A percentile compares a stretch with the other conserved stretches of the same genome.
phyloP scores from a whole-genome alignment of 441 rosid genomes.

The Brassica balearica region DNA sequence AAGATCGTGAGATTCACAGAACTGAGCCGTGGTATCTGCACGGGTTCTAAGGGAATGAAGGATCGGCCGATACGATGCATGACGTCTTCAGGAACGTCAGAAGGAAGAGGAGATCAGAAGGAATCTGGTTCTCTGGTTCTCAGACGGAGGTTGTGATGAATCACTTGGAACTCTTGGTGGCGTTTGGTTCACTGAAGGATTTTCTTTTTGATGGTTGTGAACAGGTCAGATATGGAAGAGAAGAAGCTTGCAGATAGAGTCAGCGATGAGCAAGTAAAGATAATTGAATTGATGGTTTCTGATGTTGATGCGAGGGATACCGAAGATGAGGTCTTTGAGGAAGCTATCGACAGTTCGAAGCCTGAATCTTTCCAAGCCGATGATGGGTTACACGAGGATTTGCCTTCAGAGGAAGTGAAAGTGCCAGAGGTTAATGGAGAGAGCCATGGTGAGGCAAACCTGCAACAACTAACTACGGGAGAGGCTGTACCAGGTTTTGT shows the following conservation, averaged over 20 bases:
- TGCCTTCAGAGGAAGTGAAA: background rate
- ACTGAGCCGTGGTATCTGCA: too few relatives aligned
- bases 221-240: conserved; percentile 7
- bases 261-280: background rate
- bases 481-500: conserved; percentile 29
- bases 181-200: background rate
- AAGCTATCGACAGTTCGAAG: background rate
- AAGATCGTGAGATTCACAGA: too few relatives aligned
- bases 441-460: conserved; percentile 1
- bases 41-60: too few relatives aligned
- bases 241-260: conserved; percentile 5
- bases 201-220: background rate
- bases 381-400: background rate
- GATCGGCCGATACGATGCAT: too few relatives aligned
- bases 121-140: too few relatives aligned
- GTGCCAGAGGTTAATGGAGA: conserved; percentile 19
- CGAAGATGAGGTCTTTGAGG: background rate
- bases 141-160: too few relatives aligned
- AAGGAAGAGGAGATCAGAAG: too few relatives aligned
- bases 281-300: background rate
- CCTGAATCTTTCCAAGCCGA: background rate
- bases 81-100: too few relatives aligned
- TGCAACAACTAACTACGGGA: background rate
- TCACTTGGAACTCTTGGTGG: too few relatives aligned
- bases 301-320: background rate